These are phyloP conservation scores for Xylaria acuta DNA, from an alignment of 495 filamentous ascomycete genomes.

Conservation along the genomic window DNA sequence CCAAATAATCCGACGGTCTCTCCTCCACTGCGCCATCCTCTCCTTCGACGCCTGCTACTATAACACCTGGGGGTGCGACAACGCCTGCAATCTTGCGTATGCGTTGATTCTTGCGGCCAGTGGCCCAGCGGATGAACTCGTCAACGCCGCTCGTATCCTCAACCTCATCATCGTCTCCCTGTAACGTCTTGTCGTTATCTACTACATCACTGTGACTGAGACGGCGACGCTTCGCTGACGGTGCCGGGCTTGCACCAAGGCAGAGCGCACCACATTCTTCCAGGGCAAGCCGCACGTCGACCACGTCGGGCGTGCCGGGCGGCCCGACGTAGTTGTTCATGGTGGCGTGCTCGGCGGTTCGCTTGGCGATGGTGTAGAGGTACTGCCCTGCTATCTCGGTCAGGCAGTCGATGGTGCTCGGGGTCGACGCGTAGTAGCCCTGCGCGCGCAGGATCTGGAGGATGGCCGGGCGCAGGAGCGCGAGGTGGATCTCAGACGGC, in stretches of 20 bases:
- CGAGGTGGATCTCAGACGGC: conserved; percentile 48
- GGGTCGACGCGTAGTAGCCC: conserved; percentile 78
- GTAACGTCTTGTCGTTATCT: conserved; percentile 19
- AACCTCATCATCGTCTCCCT: conserved; percentile 41
- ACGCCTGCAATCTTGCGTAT: conserved; percentile 67
- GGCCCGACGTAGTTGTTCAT: conserved; percentile 44
- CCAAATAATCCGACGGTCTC: conserved; percentile 72
- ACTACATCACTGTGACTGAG: conserved; percentile 24
- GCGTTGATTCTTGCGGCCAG: conserved; percentile 69
- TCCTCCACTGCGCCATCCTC: conserved; percentile 41
- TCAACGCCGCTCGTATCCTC: conserved; percentile 80
- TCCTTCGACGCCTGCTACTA: conserved; percentile 22
- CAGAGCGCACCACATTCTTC: conserved; percentile 73
- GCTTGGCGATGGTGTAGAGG: conserved; percentile 68
- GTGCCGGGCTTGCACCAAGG: conserved; percentile 50
- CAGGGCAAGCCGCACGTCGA: conserved; percentile 83
- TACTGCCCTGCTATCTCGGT: conserved; percentile 78
- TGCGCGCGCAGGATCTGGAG: conserved; percentile 86
- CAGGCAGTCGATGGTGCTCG: conserved; percentile 78
- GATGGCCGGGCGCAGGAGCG: conserved; percentile 79
- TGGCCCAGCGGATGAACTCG: conserved; percentile 75
- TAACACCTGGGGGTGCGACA: conserved; percentile 48
- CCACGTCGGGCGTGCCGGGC: conserved; percentile 57
- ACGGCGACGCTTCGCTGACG: conserved; percentile 37
- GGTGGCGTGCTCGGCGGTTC: conserved; percentile 65